Percentiles rank a stretch among this genome's conserved stretches.
These are phyloP conservation scores for Cucurbita ficifolia DNA, from an alignment of 306 rosid species.

Conservation along the genomic window DNA sequence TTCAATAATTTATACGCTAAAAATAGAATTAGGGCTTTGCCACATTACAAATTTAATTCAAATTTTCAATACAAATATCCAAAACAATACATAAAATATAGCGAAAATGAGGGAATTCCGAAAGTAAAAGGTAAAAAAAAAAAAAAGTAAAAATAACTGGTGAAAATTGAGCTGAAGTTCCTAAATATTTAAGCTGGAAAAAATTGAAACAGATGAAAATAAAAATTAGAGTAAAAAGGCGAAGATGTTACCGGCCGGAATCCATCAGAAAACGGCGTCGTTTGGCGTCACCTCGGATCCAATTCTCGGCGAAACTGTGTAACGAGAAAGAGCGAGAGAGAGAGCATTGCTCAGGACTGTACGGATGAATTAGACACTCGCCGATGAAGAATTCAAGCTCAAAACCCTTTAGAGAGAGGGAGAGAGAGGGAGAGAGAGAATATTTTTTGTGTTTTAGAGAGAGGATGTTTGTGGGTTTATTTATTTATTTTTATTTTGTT, in stretches of 20 bases:
- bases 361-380: slow-evolving; percentile 23
- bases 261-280: background rate
- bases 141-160: background rate
- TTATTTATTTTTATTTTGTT: background rate
- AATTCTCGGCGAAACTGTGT: background rate
- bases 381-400: slow-evolving; percentile 33
- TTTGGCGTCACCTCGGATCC: background rate
- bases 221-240: background rate
- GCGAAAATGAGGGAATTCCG: background rate
- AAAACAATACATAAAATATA: background rate
- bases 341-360: slow-evolving; percentile 10
- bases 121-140: background rate
- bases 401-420: slow-evolving; percentile 48
- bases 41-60: background rate
- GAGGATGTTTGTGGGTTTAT: slow-evolving; percentile 17
- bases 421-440: slow-evolving; percentile 22
- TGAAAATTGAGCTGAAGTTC: background rate
- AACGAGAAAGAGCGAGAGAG: background rate
- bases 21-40: background rate
- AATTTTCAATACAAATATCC: background rate
- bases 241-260: background rate
- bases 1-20: background rate
- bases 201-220: slow-evolving; percentile 6
- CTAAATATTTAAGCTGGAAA: background rate
- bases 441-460: slow-evolving; percentile 22